Evolutionary conservation across 257 asterid species (phyloP), one percentile per base, ranked within the genome.

Genomic region (Asclepias syriaca): DNA sequence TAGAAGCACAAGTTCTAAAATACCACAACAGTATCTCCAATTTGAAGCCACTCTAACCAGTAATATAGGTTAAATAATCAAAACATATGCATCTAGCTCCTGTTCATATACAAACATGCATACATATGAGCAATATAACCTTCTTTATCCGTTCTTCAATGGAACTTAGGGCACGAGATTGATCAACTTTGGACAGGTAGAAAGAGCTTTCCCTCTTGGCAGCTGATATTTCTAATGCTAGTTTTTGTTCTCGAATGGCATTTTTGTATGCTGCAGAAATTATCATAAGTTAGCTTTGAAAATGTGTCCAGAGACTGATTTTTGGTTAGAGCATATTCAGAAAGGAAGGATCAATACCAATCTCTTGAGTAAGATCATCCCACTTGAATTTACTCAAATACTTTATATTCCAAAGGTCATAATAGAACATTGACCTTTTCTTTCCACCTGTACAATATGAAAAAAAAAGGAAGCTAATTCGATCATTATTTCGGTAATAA

Each of bases 351-450:
- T 54, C 51, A 18, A 24, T 86, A 90, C 96, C 98, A 46, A 79
- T 88, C 80, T 92, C 99, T 71, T 81, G 96, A 7, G 90, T 90
- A 77, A 92, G 96, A 85, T 95, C 95, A 69, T 95, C 98, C 98
- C 99, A 95, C 87, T 90, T 95, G 85, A 95, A 88, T 83, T 95
- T 95, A 76, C 98, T 90, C 84, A 92, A 81, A 82, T 95, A 95
- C 77, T 95, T 95, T 85, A 95, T 86, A 81, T 95, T 95, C 98
- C 99, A 95, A 49, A 90, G 73, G 75, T 95, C 99, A 46, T 92
- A 95, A 74, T 90, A 87, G 82, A 94, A 92, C 56, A 87, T 18
- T 65, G 98, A 92, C 81, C 92, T 85, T 82, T 92, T 95, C 86
- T 68, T 86, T 75, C 98, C 99, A 81, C 99, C 99, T 95, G 78